Evolutionary conservation across 352 stramenopile species (phyloP), one percentile per base, ranked within the genome.

Genomic region (Phytopythium montanum): DNA sequence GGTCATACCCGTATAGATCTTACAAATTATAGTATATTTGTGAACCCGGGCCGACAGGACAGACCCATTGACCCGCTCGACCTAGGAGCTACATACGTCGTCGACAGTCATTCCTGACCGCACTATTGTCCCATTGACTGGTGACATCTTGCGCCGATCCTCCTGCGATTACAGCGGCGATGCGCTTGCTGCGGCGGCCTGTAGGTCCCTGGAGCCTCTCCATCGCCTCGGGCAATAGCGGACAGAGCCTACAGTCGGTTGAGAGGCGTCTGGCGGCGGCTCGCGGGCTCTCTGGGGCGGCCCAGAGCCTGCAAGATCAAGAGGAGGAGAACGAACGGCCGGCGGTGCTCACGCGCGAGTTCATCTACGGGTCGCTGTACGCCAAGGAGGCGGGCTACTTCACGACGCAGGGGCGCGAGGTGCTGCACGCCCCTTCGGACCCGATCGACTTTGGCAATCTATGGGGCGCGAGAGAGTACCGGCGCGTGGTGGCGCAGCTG

Each of bases 311-410:
- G 18, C 31, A 53, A 0, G 6, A 38, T 8, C 33, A 13, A 0
- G 33, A 38, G 33, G 9, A 38, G 31, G 31, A 36, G 13, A 28
- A 58, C 18, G 42, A 13, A 3, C 31, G 29, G 19, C 41, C 58
- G 3, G 54, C 45, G 19, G 69, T 92, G 58, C 68, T 94, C 33
- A 92, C 85, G 55, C 79, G 87, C 18, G 85, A 96, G 59, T 96
- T 87, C 60, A 93, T 95, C 63, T 85, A 93, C 65, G 75, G 73
- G 31, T 82, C 83, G 45, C 68, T 96, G 58, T 96, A 96, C 61
- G 75, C 81, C 13, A 77, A 84, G 50, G 78, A 92, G 41, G 66
- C 65, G 21, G 87, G 87, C 1, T 96, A 96, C 68, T 96, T 96
- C 42, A 88, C 82, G 31, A 92, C 81, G n/a, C 50, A 82, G 57